Conservation (phyloP, 495 filamentous ascomycete genomes). For the Hypoxylon perforatum region DNA sequence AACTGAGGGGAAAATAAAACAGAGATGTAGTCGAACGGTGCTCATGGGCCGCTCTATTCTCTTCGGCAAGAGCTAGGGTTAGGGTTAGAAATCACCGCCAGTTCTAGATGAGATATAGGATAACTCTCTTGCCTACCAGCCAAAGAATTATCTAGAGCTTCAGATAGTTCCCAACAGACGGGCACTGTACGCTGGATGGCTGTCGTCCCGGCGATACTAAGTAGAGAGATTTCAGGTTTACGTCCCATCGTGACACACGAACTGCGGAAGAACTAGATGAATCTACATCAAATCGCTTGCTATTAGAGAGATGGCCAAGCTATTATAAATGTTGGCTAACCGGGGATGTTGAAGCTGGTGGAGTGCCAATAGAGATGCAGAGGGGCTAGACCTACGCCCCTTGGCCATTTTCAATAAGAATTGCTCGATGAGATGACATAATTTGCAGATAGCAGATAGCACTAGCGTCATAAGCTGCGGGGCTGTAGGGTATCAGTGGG, state of each 20-base stretch:
- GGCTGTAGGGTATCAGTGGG: slow-evolving; percentile 22
- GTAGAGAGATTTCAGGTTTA: not conserved
- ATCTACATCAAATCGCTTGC: slow-evolving; percentile 1
- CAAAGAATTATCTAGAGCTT: not conserved
- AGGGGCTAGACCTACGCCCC: not conserved
- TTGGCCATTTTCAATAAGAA: slow-evolving; percentile 21
- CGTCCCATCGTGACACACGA: not conserved
- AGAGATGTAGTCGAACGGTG: too few relatives aligned
- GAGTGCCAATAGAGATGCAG: not conserved
- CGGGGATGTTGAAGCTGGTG: not conserved
- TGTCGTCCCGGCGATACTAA: not conserved
- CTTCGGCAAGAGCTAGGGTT: too few relatives aligned
- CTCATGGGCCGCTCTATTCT: too few relatives aligned
- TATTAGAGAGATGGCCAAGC: slow-evolving; percentile 4
- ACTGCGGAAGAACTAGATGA: not conserved
- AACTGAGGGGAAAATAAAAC: too few relatives aligned
- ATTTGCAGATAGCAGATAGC: slow-evolving; percentile 40
- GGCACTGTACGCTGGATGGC: not conserved
- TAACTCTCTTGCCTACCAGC: not conserved
- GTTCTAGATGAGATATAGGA: too few relatives aligned
- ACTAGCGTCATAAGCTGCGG: slow-evolving; percentile 37
- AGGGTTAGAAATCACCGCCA: too few relatives aligned
- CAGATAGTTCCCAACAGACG: not conserved
- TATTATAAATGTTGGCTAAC: not conserved
- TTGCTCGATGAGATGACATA: slow-evolving; percentile 50